Evolutionary conservation across 805 yeast genomes (phyloP).

Genomic region (Candida ulmi): DNA sequence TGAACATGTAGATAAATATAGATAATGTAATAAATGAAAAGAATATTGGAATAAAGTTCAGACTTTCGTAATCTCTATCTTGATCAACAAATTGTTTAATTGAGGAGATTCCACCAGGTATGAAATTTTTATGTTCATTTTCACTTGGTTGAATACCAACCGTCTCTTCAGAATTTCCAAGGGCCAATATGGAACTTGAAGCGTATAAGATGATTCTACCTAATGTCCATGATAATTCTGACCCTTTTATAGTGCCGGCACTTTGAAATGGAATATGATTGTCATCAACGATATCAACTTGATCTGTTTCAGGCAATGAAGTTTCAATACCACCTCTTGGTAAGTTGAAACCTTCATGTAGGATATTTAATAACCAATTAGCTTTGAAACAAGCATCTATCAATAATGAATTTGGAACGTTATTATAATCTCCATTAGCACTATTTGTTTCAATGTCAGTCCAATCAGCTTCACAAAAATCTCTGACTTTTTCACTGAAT

Average conservation of each 20-base stretch:
- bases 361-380: conserved; percentile 82
- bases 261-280: conserved; percentile 68
- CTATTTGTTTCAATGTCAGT: conserved; percentile 41
- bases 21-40: conserved; percentile 3
- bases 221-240: conserved; percentile 91
- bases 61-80: conserved; percentile 3
- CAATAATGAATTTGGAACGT: conserved; percentile 50
- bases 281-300: conserved; percentile 16
- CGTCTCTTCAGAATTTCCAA: background rate
- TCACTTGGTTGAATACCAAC: conserved; percentile 22
- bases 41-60: conserved; percentile 7
- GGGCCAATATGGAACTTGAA: conserved; percentile 40
- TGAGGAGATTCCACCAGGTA: conserved; percentile 13
- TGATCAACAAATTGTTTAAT: conserved; percentile 2
- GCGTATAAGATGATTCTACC: conserved; percentile 86
- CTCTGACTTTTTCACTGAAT: conserved; percentile 60
- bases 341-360: conserved; percentile 60
- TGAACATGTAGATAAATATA: conserved; percentile 5
- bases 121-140: conserved; percentile 18
- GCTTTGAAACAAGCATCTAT: conserved; percentile 89
- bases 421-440: conserved; percentile 50
- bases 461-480: conserved; percentile 81
- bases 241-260: conserved; percentile 73
- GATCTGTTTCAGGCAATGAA: conserved; percentile 19
- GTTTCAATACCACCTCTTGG: conserved; percentile 64